These are phyloP conservation scores for Decorospora gaudefroyi DNA, from an alignment of 2,329 filamentous ascomycete species.

Conservation along the genomic window DNA sequence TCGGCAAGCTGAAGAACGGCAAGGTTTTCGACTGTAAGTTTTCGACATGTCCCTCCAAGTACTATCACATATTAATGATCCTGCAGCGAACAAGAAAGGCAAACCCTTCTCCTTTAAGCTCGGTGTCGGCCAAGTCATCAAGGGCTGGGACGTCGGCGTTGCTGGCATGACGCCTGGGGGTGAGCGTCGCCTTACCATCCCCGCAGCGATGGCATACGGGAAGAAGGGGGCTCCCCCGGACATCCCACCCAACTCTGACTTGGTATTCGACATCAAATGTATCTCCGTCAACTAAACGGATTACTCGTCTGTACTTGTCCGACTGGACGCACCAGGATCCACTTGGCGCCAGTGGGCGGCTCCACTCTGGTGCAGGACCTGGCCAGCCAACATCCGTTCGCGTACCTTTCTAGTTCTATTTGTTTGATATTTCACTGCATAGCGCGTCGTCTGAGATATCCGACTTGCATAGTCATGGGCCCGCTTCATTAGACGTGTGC, in stretches of 20 bases:
- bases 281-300: constrained; percentile 52
- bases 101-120: constrained; percentile 97
- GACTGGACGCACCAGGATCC: constrained; percentile 22
- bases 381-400: constrained; percentile 24
- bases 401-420: constrained; percentile 25
- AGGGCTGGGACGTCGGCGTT: constrained; percentile 97
- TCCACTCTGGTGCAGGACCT: constrained; percentile 40
- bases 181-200: constrained; percentile 90
- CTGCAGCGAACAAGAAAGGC: constrained; percentile 95
- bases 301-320: constrained; percentile 7
- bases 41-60: neutral
- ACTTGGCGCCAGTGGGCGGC: constrained; percentile 26
- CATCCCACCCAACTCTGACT: constrained; percentile 87
- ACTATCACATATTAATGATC: constrained; percentile 22
- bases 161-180: constrained; percentile 90
- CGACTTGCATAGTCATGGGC: constrained; percentile 48
- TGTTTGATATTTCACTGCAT: constrained; percentile 38
- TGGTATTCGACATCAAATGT: constrained; percentile 78
- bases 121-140: constrained; percentile 93
- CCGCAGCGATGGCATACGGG: constrained; percentile 85
- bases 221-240: constrained; percentile 73
- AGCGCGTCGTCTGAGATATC: constrained; percentile 48
- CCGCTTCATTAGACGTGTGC: constrained; percentile 38
- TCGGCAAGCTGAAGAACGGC: constrained; percentile 89
- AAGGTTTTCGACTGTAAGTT: constrained; percentile 90